Evolutionary conservation across 2,329 filamentous ascomycete genomes (phyloP).

Genomic region (Colletotrichum brevisporum): DNA sequence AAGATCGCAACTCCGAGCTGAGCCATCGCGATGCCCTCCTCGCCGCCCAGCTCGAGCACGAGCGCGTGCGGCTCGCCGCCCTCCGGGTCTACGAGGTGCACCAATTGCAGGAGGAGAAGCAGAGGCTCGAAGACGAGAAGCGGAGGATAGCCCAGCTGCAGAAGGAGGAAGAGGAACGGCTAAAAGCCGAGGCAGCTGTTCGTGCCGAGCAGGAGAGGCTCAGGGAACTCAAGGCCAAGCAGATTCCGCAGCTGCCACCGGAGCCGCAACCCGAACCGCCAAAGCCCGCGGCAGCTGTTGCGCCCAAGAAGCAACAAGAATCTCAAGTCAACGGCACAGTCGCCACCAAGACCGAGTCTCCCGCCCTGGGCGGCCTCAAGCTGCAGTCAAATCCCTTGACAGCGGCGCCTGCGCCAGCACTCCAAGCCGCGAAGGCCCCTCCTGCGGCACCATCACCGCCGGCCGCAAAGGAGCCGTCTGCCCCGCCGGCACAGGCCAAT

Average conservation of each 20-base stretch:
- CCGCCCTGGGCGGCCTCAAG: slow-evolving; percentile 31
- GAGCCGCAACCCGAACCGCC: slow-evolving; percentile 50
- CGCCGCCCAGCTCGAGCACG: slow-evolving; percentile 75
- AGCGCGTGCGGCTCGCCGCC: slow-evolving; percentile 70
- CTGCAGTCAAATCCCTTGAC: slow-evolving; percentile 21
- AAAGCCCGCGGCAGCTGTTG: slow-evolving; percentile 44
- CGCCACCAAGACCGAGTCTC: slow-evolving; percentile 27
- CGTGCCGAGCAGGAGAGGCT: slow-evolving; percentile 63
- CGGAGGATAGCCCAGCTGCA: slow-evolving; percentile 60
- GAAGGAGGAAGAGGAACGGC: slow-evolving; percentile 61
- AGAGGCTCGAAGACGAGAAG: slow-evolving; percentile 58
- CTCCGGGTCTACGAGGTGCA: slow-evolving; percentile 64
- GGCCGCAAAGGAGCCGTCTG: slow-evolving; percentile 29
- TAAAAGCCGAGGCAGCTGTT: slow-evolving; percentile 60
- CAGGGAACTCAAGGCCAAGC: slow-evolving; percentile 62
- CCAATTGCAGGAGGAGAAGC: slow-evolving; percentile 60
- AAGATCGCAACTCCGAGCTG: slow-evolving; percentile 73
- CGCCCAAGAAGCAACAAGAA: slow-evolving; percentile 41
- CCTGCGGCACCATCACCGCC: slow-evolving; percentile 32
- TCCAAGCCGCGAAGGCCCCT: slow-evolving; percentile 37
- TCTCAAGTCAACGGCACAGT: slow-evolving; percentile 42
- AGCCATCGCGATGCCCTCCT: slow-evolving; percentile 76
- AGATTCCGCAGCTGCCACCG: slow-evolving; percentile 59
- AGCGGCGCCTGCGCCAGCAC: slow-evolving; percentile 37
- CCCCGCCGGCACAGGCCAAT: slow-evolving; percentile 19